Evolutionary conservation across 75 land plant genomes (phyloP).

Genomic region (Ceratopteris richardii): DNA sequence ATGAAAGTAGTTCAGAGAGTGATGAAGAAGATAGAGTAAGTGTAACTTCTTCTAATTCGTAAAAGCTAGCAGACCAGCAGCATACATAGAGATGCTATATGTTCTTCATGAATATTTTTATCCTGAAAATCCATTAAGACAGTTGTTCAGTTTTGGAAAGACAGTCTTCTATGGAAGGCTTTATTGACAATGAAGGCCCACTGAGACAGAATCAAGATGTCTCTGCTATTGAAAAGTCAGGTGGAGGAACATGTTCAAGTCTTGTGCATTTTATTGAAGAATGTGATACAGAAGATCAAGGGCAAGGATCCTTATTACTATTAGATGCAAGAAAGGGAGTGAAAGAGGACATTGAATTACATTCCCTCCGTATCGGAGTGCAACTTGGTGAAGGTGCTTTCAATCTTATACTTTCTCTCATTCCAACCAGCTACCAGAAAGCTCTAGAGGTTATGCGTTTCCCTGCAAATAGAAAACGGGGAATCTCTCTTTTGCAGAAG

Average conservation of each 20-base stretch:
- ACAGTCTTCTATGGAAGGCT: too few species aligned
- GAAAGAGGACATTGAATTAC: conserved; percentile 28
- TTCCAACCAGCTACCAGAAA: conserved; percentile 24
- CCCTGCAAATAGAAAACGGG: conserved; percentile 28
- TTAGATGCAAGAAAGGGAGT: conserved; percentile 13
- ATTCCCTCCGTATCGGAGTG: conserved; percentile 22
- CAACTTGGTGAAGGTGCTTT: conserved; percentile 33
- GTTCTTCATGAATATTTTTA: too few species aligned
- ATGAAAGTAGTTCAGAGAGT: conserved; percentile 6
- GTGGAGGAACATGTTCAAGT: conserved; percentile 9
- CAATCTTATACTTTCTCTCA: conserved; percentile 31
- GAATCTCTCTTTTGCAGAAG: conserved; percentile 17
- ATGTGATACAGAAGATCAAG: not conserved
- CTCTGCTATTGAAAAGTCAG: conserved; percentile 10
- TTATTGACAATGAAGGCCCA: too few species aligned
- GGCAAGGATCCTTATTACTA: not conserved
- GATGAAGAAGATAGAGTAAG: conserved; percentile 4
- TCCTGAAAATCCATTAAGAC: not conserved
- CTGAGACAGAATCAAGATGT: too few species aligned
- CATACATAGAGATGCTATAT: too few species aligned
- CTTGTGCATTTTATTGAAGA: not conserved
- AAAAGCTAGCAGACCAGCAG: not conserved
- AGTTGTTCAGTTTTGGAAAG: too few species aligned
- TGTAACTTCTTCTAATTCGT: not conserved
- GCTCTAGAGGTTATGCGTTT: conserved; percentile 30